Conservation (phyloP, 805 yeast genomes). For the Wickerhamiella azyma region DNA sequence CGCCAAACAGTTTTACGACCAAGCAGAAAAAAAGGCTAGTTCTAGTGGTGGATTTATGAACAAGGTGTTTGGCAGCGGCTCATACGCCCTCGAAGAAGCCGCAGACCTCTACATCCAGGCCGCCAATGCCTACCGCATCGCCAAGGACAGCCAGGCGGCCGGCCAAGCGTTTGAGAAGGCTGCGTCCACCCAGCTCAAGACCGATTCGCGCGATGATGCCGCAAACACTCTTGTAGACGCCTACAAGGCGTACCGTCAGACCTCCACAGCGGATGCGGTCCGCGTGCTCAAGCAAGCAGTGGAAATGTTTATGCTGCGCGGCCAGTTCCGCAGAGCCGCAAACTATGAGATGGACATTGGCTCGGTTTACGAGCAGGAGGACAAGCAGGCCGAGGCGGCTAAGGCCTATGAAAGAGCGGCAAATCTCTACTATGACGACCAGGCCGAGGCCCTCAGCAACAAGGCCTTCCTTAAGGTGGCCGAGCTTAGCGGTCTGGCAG, state of each 20-base stretch:
- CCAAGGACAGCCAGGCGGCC: conserved; percentile 54
- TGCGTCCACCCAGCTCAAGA: conserved; percentile 60
- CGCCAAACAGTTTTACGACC: conserved; percentile 8
- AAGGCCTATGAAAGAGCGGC: conserved; percentile 82
- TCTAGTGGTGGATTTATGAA: conserved; percentile 47
- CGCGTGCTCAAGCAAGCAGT: conserved; percentile 64
- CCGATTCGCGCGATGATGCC: conserved; percentile 76
- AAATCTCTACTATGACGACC: conserved; percentile 89
- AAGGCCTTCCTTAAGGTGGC: conserved; percentile 85
- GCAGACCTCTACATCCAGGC: conserved; percentile 83
- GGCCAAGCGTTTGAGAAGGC: conserved; percentile 80
- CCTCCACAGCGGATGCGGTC: conserved; percentile 64
- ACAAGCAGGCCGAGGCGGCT: conserved; percentile 60
- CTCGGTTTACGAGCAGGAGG: conserved; percentile 63
- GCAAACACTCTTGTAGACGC: conserved; percentile 85
- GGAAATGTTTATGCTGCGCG: conserved; percentile 70
- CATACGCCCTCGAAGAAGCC: conserved; percentile 74
- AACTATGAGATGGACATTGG: conserved; percentile 86
- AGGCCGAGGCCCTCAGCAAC: conserved; percentile 78
- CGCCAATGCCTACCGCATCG: conserved; percentile 74
- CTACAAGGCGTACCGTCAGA: conserved; percentile 67
- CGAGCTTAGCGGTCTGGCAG: conserved; percentile 65
- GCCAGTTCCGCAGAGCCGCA: conserved; percentile 95
- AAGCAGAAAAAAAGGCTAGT: conserved; percentile 60
- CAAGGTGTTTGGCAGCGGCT: conserved; percentile 39